Base-by-base conservation (phyloP, 352 stramenopile genomes). In the Pythium graminicola region DNA sequence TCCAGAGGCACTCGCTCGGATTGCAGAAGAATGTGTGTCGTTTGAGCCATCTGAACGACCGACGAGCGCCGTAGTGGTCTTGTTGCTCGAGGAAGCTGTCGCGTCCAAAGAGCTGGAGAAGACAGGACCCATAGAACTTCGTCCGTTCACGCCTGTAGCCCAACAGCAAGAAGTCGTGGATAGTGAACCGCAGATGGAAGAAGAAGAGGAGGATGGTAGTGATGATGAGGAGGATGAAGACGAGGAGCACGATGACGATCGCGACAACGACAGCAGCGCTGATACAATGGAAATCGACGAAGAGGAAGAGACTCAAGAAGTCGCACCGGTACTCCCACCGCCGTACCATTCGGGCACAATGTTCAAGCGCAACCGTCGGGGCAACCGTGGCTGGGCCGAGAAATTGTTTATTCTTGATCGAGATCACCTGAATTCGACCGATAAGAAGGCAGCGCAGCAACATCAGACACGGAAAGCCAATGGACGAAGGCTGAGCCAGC, bases 31-130 rank as follows among this genome's bases (percentile, higher is more conserved):
- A 29, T 93, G 83, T 42, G 79, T 87, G 16, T 64, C 81, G 6
- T 93, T 93, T 41, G 83, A 93, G 47, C 79, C 83, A 1, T 68
- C 41, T 0, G 81, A 89, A 20, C 78, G 83, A 2, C 83, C 81
- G 3, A 57, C 58, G 9, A 78, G 74, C 20, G 52, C 62, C 16
- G 65, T 63, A 2, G 78, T 85, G 24, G 77, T 86, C 3, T 51
- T 24, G 13, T 54, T 58, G 31, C 65, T 90, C 22, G 57, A 79
- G 42, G 54, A 70, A 32, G 61, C 77, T n/a, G 33, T 88, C 23
- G 57, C 49, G 3, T 67, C 53, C 14, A 75, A 60, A 29, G n/a
- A 66, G 45, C 31, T 60, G 66, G 52, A 51, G 0, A 29, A 31
- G 19, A 47, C 26, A 0, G 52, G 7, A 2, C 17, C 28, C 1